Evolutionary conservation across 2,329 filamentous ascomycete genomes (phyloP), one percentile per base, ranked within the genome.

Genomic region (Penicillium sp.): DNA sequence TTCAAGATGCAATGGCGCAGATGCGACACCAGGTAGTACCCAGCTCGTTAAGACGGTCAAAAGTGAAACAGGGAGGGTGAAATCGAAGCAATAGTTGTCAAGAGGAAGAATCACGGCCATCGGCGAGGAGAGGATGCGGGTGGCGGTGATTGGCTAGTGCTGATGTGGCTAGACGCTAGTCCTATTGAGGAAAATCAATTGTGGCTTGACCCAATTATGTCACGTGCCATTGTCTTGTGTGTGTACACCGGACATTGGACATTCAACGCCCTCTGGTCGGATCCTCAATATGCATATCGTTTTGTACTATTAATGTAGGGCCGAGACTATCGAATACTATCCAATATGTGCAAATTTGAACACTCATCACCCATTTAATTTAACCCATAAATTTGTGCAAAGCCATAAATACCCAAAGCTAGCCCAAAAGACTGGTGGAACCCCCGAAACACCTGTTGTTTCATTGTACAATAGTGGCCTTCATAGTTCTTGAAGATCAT

Each of bases 41-140:
- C 47, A 44, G 59, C 43, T 56, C 46, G 34, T 31, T 44, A 37
- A 35, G 43, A 50, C 45, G 42, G 54, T 51, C 22, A 44, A 50
- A 48, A 51, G 50, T 35, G 37, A 45, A 18, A 55, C 13, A 46
- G 32, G 34, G n/a, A 61, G 44, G 51, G 31, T 38, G 50, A 56
- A 50, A 56, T 53, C 45, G 55, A 49, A 61, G 51, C 51, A 56
- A 58, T 55, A 53, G 58, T 56, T 56, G 48, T 40, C 24, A 63
- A 58, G 50, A 57, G 56, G 54, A 58, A 54, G 58, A 56, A 61
- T 56, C 55, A 52, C 60, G 54, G 51, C 54, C 46, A 50, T 56
- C 57, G 57, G 55, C 61, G 61, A 65, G 39, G 60, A 43, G 60
- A 64, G 58, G 46, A 63, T 53, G 57, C 57, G 55, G 56, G 51